Conservation (phyloP, 2,329 filamentous ascomycete genomes). For the Stagonosporopsis tanaceti region DNA sequence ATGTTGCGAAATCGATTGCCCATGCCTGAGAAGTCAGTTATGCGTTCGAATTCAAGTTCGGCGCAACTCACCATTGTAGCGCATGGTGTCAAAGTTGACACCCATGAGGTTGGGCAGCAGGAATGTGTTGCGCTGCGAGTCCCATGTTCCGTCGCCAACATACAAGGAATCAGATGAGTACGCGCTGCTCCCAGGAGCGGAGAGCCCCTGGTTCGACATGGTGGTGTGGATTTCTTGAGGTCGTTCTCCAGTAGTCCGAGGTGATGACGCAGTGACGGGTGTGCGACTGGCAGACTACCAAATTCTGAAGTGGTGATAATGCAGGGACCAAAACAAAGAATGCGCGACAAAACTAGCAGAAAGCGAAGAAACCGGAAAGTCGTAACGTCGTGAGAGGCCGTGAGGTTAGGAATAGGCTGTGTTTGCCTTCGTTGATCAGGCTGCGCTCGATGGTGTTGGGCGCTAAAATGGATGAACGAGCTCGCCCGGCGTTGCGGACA, state of each 20-base stretch:
- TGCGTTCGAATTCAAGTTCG: background rate
- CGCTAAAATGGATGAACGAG: slow-evolving; percentile 31
- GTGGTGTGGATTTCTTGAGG: slow-evolving; percentile 9
- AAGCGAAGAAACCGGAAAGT: slow-evolving; percentile 25
- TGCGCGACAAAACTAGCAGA: slow-evolving; percentile 20
- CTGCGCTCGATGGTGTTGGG: slow-evolving; percentile 30
- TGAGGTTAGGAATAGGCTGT: slow-evolving; percentile 23
- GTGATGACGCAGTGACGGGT: slow-evolving; percentile 20
- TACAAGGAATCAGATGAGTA: slow-evolving; percentile 78
- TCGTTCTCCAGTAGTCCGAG: background rate
- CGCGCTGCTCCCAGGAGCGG: slow-evolving; percentile 73
- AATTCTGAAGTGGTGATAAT: slow-evolving; percentile 7
- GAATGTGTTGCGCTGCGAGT: slow-evolving; percentile 78
- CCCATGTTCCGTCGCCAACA: slow-evolving; percentile 86
- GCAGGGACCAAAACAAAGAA: slow-evolving; percentile 21
- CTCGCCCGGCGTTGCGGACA: slow-evolving; percentile 46
- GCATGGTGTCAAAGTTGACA: slow-evolving; percentile 81
- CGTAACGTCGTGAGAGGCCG: slow-evolving; percentile 45
- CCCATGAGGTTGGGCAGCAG: slow-evolving; percentile 79
- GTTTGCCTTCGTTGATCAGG: slow-evolving; percentile 26
- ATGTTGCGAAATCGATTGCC: slow-evolving; percentile 78
- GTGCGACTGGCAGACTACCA: slow-evolving; percentile 16
- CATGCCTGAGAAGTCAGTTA: slow-evolving; percentile 68
- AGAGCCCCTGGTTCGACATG: slow-evolving; percentile 57
- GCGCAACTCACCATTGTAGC: slow-evolving; percentile 74